Evolutionary conservation across 257 asterid species (phyloP).

Genomic region (Mitragyna speciosa): DNA sequence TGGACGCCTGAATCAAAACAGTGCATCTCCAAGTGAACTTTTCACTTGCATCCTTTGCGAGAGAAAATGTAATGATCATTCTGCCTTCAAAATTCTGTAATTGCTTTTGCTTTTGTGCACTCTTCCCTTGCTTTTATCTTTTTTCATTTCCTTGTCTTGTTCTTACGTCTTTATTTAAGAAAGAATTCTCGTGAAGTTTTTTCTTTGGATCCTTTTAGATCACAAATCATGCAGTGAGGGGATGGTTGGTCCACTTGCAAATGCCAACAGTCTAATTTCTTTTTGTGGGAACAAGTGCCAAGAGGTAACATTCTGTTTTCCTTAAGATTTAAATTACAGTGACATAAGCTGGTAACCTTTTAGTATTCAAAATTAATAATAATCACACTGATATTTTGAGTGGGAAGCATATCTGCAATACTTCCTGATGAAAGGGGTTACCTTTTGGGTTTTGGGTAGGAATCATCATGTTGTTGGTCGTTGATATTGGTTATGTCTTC

Average conservation of each 20-base stretch:
- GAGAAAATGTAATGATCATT: conserved; percentile 61
- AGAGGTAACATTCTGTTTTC: conserved; percentile 59
- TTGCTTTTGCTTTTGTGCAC: background rate
- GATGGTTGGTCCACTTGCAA: conserved; percentile 37
- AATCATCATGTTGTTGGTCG: background rate
- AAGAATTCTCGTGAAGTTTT: conserved; percentile 14
- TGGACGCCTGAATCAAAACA: conserved; percentile 37
- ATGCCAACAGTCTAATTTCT: conserved; percentile 36
- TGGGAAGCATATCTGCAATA: conserved; percentile 6
- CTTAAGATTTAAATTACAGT: background rate
- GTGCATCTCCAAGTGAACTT: conserved; percentile 43
- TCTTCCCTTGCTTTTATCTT: background rate
- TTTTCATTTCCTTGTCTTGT: background rate
- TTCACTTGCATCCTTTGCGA: conserved; percentile 65
- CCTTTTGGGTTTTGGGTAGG: background rate
- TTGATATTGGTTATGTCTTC: background rate
- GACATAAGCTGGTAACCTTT: background rate
- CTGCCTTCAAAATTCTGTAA: conserved; percentile 17
- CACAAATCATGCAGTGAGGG: conserved; percentile 64
- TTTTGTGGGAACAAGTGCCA: conserved; percentile 79
- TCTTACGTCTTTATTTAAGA: background rate
- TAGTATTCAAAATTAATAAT: background rate
- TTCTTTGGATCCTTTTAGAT: conserved; percentile 45
- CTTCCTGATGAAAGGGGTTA: background rate
- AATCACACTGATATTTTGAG: background rate